Base-by-base conservation (phyloP, 108 stramenopile genomes). In the Skeletonema menzelii region DNA sequence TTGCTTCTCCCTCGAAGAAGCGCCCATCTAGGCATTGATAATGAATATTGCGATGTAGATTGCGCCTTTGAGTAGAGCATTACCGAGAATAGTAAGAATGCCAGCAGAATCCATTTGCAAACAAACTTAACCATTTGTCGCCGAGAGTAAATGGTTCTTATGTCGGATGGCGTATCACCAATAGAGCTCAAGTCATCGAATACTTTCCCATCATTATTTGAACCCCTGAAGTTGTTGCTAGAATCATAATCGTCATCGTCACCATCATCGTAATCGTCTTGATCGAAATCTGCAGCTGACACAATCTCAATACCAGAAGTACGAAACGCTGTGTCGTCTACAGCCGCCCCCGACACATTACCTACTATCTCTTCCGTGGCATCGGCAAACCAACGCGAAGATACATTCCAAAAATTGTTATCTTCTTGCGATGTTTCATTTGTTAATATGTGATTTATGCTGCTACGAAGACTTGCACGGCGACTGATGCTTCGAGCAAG, bases 371-470 rank as follows among this genome's bases (percentile, higher is more conserved):
- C 15, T 53, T 53, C 49, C 2, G 49, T 53, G 49, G 49, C 49
- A 53, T 53, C 49, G 19, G 49, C 49, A 63, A 63, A 63, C 62
- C 62, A 63, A 7, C 62, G n/a, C 19, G 34, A 38, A n/a, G 35
- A 38, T n/a, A 63, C 37, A 34, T 37, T 37, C 62, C 62, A 63
- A 63, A 63, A 63, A 63, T 42, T 35, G 49, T 5, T 22, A 53
- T 34, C 35, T 11, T 24, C 62, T 27, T 63, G 32, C 1, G 13
- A 20, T 20, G 27, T 63, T 15, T 15, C 19, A 10, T 14, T 38
- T 38, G 62, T 63, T 34, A 63, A 11, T 2, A 37, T 27, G 31
- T 53, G 49, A 22, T 53, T 53, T 2, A 53, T 53, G 49, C 49
- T 53, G 22, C 49, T 53, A 22, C 49, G 49, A 22, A 53, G 49